Evolutionary conservation across 345 rosid species (phyloP), one percentile per base, ranked within the genome.

Genomic region (Orychophragmus violaceus): DNA sequence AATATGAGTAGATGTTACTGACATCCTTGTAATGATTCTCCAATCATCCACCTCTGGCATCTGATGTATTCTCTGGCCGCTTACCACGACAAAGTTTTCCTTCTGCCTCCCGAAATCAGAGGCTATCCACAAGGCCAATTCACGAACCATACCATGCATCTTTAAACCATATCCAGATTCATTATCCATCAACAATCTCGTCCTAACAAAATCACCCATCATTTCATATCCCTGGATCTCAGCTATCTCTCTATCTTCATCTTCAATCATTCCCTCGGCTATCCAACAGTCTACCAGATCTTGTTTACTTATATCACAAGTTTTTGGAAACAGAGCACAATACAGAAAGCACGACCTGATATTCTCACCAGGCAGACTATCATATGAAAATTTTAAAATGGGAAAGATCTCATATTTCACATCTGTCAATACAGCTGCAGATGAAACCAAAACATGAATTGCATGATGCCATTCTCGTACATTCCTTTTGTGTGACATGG

Each of bases 131-230:
- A 75, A 29, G 2, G 83, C 83, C 45, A 75, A 48, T 56, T 82
- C 85, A 33, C 72, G 62, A 4, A 80, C 73, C 24, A 82, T 29
- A 5, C 49, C 77, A 27, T 77, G 77, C 80, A 82, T 75, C 59
- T 65, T 82, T 22, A 76, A 58, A 6, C 54, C 66, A 12, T 42
- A 46, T 44, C 66, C 21, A 28, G 11, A 3, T 18, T 32, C 41
- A 18, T 19, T 2, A 36, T 80, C 82, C 10, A 73, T 24, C 51
- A 80, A 32, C 41, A 77, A 70, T 8, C 64, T 44, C 41, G 66
- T 75, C 29, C 62, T 76, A 55, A 82, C 59, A 69, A 75, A 64
- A 58, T 50, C 42, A 64, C 22, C 19, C 12, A 69, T 74, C 18
- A 66, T 11, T 10, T 71, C 68, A 18, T 64, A 39, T 6, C 80